phyloP scores from a whole-genome alignment of 331 rosid species.

The Quercus phellos region DNA sequence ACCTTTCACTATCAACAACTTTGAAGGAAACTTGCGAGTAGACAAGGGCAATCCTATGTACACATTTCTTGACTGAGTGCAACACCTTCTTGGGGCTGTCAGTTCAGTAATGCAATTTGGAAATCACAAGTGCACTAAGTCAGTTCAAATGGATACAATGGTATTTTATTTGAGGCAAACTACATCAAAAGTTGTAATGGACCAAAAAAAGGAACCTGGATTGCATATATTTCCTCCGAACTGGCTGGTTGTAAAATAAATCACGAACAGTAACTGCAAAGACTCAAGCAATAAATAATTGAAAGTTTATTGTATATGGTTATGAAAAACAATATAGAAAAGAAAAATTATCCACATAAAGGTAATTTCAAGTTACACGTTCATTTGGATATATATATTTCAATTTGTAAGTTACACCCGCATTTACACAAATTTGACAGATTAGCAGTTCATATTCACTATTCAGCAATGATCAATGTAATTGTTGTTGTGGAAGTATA shows the following conservation, averaged over 20 bases:
- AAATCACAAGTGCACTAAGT: slow-evolving; percentile 26
- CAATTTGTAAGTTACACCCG: too few species aligned
- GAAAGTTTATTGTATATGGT: neutral
- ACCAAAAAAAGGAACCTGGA: slow-evolving; percentile 58
- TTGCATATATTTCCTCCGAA: slow-evolving; percentile 75
- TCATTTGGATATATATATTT: neutral
- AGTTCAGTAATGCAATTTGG: slow-evolving; percentile 26
- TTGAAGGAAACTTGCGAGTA: slow-evolving; percentile 60
- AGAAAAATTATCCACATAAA: slow-evolving; percentile 6
- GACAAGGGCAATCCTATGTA: slow-evolving; percentile 56
- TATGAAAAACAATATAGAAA: neutral
- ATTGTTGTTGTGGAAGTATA: neutral
- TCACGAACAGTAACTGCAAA: slow-evolving; percentile 79
- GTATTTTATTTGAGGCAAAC: slow-evolving; percentile 23
- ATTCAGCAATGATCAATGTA: neutral
- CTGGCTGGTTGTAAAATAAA: slow-evolving; percentile 94
- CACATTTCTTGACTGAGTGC: slow-evolving; percentile 76
- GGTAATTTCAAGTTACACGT: slow-evolving; percentile 11
- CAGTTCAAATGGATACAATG: slow-evolving; percentile 26
- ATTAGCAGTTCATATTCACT: neutral
- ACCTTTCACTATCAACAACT: slow-evolving; percentile 80
- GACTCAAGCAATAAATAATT: slow-evolving; percentile 17
- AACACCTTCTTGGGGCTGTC: slow-evolving; percentile 82
- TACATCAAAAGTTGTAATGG: slow-evolving; percentile 7
- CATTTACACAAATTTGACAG: neutral